phyloP scores from a whole-genome alignment of 495 filamentous ascomycete genomes.

The Penicillium angulare region DNA sequence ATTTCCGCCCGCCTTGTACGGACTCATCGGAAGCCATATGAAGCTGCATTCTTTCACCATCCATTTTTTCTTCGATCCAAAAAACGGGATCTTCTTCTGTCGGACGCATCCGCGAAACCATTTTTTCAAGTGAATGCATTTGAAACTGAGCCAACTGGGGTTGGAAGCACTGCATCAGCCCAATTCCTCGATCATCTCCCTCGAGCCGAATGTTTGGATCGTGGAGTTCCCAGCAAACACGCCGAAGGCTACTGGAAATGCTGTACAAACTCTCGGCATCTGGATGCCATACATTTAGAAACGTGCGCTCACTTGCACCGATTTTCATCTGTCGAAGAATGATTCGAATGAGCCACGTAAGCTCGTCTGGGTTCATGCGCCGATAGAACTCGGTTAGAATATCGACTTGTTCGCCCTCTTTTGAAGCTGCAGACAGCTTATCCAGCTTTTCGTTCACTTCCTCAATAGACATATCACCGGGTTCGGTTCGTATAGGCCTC shows the following conservation, averaged over 20 bases:
- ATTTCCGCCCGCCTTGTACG: slow-evolving; percentile 66
- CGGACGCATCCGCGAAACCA: slow-evolving; percentile 68
- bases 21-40: slow-evolving; percentile 78
- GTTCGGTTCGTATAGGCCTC: slow-evolving; percentile 69
- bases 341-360: slow-evolving; percentile 93
- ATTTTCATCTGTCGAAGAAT: slow-evolving; percentile 96
- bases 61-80: slow-evolving; percentile 98
- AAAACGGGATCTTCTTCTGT: slow-evolving; percentile 73
- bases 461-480: slow-evolving; percentile 76
- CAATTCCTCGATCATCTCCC: slow-evolving; percentile 69
- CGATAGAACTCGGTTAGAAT: slow-evolving; percentile 83
- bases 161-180: slow-evolving; percentile 94
- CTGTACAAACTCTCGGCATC: slow-evolving; percentile 89
- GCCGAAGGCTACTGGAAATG: slow-evolving; percentile 81
- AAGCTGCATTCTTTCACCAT: slow-evolving; percentile 95
- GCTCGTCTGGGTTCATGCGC: slow-evolving; percentile 87
- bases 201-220: slow-evolving; percentile 74
- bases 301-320: slow-evolving; percentile 91
- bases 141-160: slow-evolving; percentile 96
- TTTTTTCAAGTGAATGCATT: slow-evolving; percentile 80
- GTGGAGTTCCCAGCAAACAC: slow-evolving; percentile 93
- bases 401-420: slow-evolving; percentile 77
- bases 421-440: slow-evolving; percentile 66
- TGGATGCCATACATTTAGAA: slow-evolving; percentile 90
- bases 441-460: slow-evolving; percentile 90